phyloP scores from a whole-genome alignment of 176 grass and related monocot species.

The Calamus simplicifolius region DNA sequence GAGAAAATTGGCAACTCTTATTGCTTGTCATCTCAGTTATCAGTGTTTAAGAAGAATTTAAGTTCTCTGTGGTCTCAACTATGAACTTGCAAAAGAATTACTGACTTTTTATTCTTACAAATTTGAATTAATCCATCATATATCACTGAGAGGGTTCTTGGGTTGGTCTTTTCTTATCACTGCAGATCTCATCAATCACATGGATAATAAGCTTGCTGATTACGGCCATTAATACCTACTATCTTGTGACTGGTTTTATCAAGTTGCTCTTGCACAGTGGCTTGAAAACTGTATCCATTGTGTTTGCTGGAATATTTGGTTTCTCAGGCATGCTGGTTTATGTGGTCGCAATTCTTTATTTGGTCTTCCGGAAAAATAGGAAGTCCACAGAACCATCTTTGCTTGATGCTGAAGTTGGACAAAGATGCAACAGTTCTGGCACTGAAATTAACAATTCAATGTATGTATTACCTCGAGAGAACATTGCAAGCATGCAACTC shows the following conservation, averaged over 20 bases:
- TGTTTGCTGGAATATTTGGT: conserved; percentile 69
- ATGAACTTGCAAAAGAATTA: no score
- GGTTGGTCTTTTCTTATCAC: background rate
- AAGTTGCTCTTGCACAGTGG: conserved; percentile 52
- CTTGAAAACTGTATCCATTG: conserved; percentile 42
- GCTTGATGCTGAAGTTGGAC: conserved; percentile 26
- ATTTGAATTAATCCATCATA: no score
- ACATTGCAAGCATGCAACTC: conserved; percentile 94
- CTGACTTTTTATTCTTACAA: no score
- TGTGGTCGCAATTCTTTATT: conserved; percentile 55
- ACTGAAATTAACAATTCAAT: conserved; percentile 26
- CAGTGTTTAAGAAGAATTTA: no score
- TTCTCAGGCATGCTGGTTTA: conserved; percentile 85
- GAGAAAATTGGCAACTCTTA: no score
- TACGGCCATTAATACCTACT: conserved; percentile 77
- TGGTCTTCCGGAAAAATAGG: conserved; percentile 65
- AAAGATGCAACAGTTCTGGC: background rate
- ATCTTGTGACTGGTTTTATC: conserved; percentile 54
- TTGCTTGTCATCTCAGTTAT: no score
- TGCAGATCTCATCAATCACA: conserved; percentile 62
- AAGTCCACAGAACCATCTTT: conserved; percentile 54
- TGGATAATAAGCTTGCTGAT: conserved; percentile 72
- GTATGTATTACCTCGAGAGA: conserved; percentile 68
- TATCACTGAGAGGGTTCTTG: background rate
- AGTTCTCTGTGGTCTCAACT: no score